These are phyloP conservation scores for Aspergillus taichungensis DNA, from an alignment of 495 filamentous ascomycete species.

Conservation along the genomic window DNA sequence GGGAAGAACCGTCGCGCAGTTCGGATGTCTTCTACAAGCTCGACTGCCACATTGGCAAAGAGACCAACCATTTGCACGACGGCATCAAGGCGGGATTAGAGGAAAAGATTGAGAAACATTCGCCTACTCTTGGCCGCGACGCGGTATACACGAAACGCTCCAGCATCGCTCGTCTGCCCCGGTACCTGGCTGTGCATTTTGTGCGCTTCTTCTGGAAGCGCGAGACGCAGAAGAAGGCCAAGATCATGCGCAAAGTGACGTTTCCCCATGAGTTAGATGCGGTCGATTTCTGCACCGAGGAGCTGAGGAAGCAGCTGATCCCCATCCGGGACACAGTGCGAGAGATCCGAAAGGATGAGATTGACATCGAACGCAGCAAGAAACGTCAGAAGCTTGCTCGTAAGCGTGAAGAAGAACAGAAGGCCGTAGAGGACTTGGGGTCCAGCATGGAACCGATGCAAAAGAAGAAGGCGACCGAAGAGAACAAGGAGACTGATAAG, in stretches of 20 bases:
- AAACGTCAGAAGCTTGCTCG: conserved; percentile 78
- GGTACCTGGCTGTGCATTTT: conserved; percentile 94
- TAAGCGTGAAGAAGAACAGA: conserved; percentile 48
- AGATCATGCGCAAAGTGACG: conserved; percentile 98
- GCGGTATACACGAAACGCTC: conserved; percentile 83
- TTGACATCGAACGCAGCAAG: conserved; percentile 76
- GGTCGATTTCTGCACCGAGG: conserved; percentile 91
- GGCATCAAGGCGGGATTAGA: conserved; percentile 72
- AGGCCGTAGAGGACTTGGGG: conserved; percentile 30
- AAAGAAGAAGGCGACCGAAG: conserved; percentile 41
- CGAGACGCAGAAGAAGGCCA: conserved; percentile 91
- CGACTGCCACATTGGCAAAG: conserved; percentile 81
- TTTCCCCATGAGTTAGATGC: conserved; percentile 90
- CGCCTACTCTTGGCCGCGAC: conserved; percentile 66
- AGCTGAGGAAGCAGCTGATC: conserved; percentile 70
- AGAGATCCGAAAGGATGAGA: conserved; percentile 88
- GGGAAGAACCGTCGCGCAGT: conserved; percentile 56
- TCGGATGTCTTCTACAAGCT: conserved; percentile 84
- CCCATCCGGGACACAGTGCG: conserved; percentile 92
- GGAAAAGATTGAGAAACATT: conserved; percentile 87
- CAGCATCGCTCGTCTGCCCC: conserved; percentile 78
- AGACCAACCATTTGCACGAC: conserved; percentile 83
- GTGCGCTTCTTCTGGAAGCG: conserved; percentile 97
- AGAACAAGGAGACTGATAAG: conserved; percentile 43
- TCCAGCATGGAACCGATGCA: conserved; percentile 35